Conservation (phyloP, 2,329 filamentous ascomycete species). For the Aspergillus melleus region DNA sequence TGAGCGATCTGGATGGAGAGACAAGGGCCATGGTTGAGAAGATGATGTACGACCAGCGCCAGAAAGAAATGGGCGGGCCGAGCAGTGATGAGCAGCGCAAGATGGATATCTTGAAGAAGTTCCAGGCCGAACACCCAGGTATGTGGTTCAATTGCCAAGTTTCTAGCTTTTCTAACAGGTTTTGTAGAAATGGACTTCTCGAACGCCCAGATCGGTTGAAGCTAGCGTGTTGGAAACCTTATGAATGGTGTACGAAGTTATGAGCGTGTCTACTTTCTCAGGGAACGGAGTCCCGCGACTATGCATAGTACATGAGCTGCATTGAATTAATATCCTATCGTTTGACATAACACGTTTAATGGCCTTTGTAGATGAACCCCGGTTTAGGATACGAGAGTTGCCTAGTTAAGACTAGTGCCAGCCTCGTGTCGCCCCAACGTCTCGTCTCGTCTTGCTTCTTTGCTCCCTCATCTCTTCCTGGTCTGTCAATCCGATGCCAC, state of each 20-base stretch:
- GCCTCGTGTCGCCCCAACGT: neutral
- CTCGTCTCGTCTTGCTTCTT: neutral
- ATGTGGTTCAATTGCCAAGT: conserved; percentile 15
- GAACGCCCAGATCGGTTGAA: conserved; percentile 60
- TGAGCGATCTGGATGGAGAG: conserved; percentile 91
- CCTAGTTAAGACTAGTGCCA: conserved; percentile 19
- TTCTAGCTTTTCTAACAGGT: conserved; percentile 4
- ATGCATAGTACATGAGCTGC: neutral
- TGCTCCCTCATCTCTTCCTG: neutral
- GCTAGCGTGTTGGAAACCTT: neutral
- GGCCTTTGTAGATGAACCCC: too few relatives aligned
- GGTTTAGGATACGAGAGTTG: conserved; percentile 22
- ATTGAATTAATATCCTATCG: neutral
- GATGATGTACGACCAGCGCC: conserved; percentile 99
- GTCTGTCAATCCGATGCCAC: neutral
- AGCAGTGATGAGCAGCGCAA: conserved; percentile 96
- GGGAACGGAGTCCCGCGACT: neutral
- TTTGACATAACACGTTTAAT: neutral
- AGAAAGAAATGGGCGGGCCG: conserved; percentile 89
- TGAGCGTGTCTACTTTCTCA: conserved; percentile 1
- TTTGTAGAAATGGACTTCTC: conserved; percentile 65
- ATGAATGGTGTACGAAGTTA: conserved; percentile 25
- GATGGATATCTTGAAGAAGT: conserved; percentile 86
- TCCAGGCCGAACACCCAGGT: conserved; percentile 73
- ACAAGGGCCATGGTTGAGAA: conserved; percentile 98